These are phyloP conservation scores for Colletotrichum euphorbiae DNA, from an alignment of 2,329 filamentous ascomycete species.

Conservation along the genomic window DNA sequence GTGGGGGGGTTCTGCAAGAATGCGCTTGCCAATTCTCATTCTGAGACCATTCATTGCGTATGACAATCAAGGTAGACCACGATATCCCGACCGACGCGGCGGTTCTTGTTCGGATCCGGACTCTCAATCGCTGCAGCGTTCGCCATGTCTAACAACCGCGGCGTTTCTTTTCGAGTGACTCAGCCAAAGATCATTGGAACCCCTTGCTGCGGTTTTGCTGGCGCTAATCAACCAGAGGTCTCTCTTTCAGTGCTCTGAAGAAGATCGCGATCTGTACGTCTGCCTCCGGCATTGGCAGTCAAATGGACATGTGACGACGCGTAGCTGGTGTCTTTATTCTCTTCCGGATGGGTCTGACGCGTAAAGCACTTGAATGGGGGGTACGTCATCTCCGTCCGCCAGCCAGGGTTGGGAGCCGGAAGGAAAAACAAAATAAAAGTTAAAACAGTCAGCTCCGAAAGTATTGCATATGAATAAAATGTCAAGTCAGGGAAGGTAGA, in stretches of 20 bases:
- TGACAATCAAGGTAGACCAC: slow-evolving; percentile 2
- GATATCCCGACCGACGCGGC: not conserved
- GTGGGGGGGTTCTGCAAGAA: not conserved
- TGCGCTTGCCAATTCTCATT: not conserved
- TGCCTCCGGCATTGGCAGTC: not conserved
- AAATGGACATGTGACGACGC: slow-evolving; percentile 31
- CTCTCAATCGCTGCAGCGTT: not conserved
- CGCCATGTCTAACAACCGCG: too few relatives aligned
- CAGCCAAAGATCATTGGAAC: not conserved
- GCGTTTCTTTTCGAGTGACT: not conserved
- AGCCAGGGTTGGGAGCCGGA: not conserved
- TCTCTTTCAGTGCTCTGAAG: not conserved
- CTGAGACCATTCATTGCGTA: not conserved
- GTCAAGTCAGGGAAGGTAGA: not conserved
- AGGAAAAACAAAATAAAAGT: not conserved
- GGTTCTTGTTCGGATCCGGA: not conserved
- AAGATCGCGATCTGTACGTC: not conserved
- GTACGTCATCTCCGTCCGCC: slow-evolving; percentile 25
- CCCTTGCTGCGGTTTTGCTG: not conserved
- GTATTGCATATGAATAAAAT: slow-evolving; percentile 4
- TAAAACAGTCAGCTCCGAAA: not conserved
- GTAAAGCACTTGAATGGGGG: slow-evolving; percentile 21
- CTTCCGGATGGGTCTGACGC: slow-evolving; percentile 3
- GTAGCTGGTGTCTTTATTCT: not conserved
- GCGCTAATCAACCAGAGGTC: not conserved